Evolutionary conservation across 192 early-diverging fungal species (phyloP), one percentile per base, ranked within the genome.

Genomic region (Coemansia sp.): DNA sequence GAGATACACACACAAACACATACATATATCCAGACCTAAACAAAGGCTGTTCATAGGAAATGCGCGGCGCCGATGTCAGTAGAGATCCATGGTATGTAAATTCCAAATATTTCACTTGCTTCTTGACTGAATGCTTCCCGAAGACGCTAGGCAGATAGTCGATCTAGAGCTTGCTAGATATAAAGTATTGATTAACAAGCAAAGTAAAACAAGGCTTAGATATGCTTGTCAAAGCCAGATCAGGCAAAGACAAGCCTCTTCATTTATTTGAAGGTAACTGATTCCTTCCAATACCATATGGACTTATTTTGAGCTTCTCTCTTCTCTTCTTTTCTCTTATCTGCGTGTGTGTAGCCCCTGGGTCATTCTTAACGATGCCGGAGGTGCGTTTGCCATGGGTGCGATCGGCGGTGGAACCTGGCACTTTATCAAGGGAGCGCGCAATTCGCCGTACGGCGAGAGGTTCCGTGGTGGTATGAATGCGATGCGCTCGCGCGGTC

Each of bases 361-460:
- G 87, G 90, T 92, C 31, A 92, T 93, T 69, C 87, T 93, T 62
- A 91, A 90, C 78, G 92, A 93, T 68, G 82, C 87, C 42, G 92
- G 92, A 48, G 91, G 86, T 63, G 91, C 92, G 18, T 99, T 99
- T 75, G 91, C 89, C 64, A 95, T 98, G 93, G 98, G 98, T 52
- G 92, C 93, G 22, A 88, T 99, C 49, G 95, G 95, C 68, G 95
- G 96, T 56, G 91, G 93, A 72, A 88, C 96, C 58, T 97, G 93
- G 94, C 93, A 99, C 84, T 92, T 90, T 65, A 94, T 97, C 84
- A 98, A 99, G 72, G 98, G 98, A 22, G 96, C 94, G 77, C 93
- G 95, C 74, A 96, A 99, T 85, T 96, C 96, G 33, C 98, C 98
- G 45, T 91, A 89, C 61, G 91, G 94, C 45, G 97, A 99, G 73